Evolutionary conservation across 2,329 filamentous ascomycete species (phyloP).

Genomic region (Paracoccidioides lutzii): DNA sequence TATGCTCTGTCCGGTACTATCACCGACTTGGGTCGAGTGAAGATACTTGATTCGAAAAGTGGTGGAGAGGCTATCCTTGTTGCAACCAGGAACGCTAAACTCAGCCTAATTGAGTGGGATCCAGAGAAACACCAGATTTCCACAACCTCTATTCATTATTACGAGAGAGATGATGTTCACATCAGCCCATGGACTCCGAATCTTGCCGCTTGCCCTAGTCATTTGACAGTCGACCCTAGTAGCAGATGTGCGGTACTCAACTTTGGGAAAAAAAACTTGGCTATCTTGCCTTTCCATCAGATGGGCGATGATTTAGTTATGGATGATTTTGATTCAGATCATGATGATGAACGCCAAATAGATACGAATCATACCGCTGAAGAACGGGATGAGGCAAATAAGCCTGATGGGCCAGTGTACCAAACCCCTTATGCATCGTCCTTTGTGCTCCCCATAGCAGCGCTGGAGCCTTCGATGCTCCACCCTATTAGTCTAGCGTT

Average conservation of each 20-base stretch:
- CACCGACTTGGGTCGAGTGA: constrained; percentile 68
- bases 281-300: constrained; percentile 86
- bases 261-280: constrained; percentile 77
- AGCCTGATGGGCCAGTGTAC: constrained; percentile 13
- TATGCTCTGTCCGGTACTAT: constrained; percentile 73
- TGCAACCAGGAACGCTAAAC: constrained; percentile 78
- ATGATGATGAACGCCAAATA: constrained; percentile 53
- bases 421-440: constrained; percentile 72
- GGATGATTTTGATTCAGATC: constrained; percentile 76
- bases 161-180: constrained; percentile 83
- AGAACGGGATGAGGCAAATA: constrained; percentile 25
- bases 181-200: constrained; percentile 70
- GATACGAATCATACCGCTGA: constrained; percentile 20
- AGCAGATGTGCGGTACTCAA: constrained; percentile 90
- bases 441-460: constrained; percentile 81
- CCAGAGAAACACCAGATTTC: constrained; percentile 63
- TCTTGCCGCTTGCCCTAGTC: constrained; percentile 63
- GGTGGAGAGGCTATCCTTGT: constrained; percentile 75
- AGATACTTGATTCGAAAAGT: constrained; percentile 56
- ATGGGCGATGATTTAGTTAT: constrained; percentile 77
- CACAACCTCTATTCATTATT: constrained; percentile 93
- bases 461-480: constrained; percentile 73
- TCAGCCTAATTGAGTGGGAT: constrained; percentile 91
- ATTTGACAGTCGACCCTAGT: constrained; percentile 75
- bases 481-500: constrained; percentile 88